These are phyloP conservation scores for Neolentinus lepideus DNA, from an alignment of 1,284 basidiomycete species.

Conservation along the genomic window DNA sequence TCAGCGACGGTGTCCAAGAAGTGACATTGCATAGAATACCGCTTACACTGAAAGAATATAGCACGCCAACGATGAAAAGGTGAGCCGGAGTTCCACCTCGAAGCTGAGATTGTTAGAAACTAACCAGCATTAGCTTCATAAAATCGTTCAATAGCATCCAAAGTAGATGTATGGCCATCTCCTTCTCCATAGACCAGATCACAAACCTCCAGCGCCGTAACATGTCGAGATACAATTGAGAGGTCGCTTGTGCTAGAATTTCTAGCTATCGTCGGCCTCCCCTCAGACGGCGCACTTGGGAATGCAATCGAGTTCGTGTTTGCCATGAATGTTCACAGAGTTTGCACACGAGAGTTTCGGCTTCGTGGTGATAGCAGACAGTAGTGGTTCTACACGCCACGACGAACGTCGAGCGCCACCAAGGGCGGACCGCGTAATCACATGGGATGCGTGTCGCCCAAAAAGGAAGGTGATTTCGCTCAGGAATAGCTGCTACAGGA, in stretches of 20 bases:
- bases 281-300: background rate
- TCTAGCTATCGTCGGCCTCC: background rate
- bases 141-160: slow-evolving; percentile 46
- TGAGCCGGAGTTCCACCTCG: no score
- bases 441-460: background rate
- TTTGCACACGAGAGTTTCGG: background rate
- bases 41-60: no score
- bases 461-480: background rate
- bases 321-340: background rate
- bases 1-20: no score
- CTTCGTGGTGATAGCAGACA: background rate
- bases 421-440: background rate
- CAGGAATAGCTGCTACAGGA: background rate
- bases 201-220: slow-evolving; percentile 59
- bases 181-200: slow-evolving; percentile 56
- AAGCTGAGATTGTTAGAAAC: slow-evolving; percentile 16
- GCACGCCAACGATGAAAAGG: no score
- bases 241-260: slow-evolving; percentile 10
- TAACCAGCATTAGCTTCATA: slow-evolving; percentile 63
- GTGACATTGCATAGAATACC: no score
- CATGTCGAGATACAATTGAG: slow-evolving; percentile 42
- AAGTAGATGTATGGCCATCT: slow-evolving; percentile 25
- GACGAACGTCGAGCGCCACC: background rate
- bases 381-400: background rate
- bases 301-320: slow-evolving; percentile 1